These are phyloP conservation scores for Chrysophaeum taylorii DNA, from an alignment of 352 stramenopile genomes.

Conservation along the genomic window DNA sequence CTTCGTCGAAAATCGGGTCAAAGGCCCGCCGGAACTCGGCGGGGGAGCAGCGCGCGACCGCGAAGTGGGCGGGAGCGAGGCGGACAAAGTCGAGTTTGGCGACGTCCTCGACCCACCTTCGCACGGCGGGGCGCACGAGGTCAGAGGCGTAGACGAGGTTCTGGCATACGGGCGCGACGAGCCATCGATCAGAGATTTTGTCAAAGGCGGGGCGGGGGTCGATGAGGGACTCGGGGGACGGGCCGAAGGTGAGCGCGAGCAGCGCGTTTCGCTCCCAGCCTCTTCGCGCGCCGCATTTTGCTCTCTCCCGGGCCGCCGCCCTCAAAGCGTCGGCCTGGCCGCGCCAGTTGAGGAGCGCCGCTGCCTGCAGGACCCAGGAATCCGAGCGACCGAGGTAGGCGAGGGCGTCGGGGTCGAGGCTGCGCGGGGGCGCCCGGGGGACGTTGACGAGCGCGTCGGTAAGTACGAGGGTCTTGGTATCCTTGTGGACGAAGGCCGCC, in stretches of 20 bases:
- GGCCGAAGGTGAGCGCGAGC: conserved; percentile 5
- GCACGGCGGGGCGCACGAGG: background rate
- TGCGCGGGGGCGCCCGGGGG: background rate
- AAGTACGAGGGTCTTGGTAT: background rate
- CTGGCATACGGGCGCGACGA: background rate
- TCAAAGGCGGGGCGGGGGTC: background rate
- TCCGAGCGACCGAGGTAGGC: background rate
- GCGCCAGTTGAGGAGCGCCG: background rate
- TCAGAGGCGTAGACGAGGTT: background rate
- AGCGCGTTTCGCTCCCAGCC: conserved; percentile 11
- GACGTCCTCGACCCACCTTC: background rate
- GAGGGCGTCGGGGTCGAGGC: background rate
- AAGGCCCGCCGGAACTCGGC: background rate
- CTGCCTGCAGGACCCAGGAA: background rate
- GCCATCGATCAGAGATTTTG: background rate
- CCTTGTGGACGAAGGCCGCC: background rate
- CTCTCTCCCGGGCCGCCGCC: no score
- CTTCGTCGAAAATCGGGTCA: background rate
- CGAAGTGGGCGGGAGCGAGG: background rate
- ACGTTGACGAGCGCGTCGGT: conserved; percentile 5
- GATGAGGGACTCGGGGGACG: background rate
- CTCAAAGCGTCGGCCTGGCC: background rate
- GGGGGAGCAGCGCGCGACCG: background rate
- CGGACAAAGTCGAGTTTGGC: background rate
- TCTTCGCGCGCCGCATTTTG: no score